These are phyloP conservation scores for Agaricus sinodeliciosus DNA, from an alignment of 768 basidiomycete genomes.

Conservation along the genomic window DNA sequence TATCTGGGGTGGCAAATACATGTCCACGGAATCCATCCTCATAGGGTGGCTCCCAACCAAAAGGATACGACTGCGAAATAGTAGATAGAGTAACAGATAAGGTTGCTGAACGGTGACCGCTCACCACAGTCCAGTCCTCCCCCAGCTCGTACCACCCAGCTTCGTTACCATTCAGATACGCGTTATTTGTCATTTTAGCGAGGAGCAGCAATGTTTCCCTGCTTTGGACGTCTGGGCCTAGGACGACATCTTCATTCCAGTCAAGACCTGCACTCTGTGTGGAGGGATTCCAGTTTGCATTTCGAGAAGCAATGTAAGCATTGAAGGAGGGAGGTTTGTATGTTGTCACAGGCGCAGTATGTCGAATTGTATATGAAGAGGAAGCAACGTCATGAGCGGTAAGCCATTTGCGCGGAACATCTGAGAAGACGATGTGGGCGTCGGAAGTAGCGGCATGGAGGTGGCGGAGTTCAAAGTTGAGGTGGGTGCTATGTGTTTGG, in stretches of 20 bases:
- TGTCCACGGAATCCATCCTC: constrained; percentile 87
- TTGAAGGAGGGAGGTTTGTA: constrained; percentile 44
- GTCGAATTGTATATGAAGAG: constrained; percentile 25
- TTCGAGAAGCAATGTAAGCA: constrained; percentile 19
- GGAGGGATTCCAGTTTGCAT: constrained; percentile 34
- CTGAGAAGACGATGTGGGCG: constrained; percentile 49
- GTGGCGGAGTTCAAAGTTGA: constrained; percentile 56
- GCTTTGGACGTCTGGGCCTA: constrained; percentile 70
- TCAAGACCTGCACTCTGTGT: constrained; percentile 36
- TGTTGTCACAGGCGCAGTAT: constrained; percentile 15
- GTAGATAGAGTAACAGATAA: not conserved
- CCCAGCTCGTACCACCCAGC: constrained; percentile 73
- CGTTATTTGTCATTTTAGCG: constrained; percentile 95
- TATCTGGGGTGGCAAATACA: constrained; percentile 80
- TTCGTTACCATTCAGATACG: constrained; percentile 65
- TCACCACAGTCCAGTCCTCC: constrained; percentile 54
- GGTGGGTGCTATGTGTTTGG: constrained; percentile 11
- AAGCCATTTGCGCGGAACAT: constrained; percentile 22
- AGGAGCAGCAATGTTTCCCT: constrained; percentile 72
- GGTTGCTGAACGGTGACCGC: constrained; percentile 13
- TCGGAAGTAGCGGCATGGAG: constrained; percentile 47
- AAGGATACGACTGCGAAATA: constrained; percentile 56
- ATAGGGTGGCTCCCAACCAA: constrained; percentile 84
- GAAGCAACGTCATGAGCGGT: constrained; percentile 9
- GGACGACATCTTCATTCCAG: constrained; percentile 75